Base-by-base conservation (phyloP, 805 yeast species). In the Candida endomychidarum region DNA sequence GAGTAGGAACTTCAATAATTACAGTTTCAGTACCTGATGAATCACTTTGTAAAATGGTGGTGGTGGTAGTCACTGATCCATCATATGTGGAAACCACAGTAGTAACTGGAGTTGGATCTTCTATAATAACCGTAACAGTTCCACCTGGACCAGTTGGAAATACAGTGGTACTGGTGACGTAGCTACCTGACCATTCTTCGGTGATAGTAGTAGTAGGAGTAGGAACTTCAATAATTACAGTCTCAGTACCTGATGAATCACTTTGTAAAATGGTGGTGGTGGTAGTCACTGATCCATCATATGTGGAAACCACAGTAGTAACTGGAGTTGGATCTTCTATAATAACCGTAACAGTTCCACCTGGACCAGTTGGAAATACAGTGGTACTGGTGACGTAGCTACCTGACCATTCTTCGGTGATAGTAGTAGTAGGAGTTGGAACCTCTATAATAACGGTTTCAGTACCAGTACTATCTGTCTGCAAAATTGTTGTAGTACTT, bases 121-220 rank as follows among this genome's bases (percentile, higher is more conserved):
- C 43, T 8, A 51, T 54, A 11, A 42, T 47, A 20, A 53, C 52
- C 2, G 58, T 54, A 32, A 35, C 50, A 10, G 60, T 57, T 51
- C 27, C 27, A 15, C 51, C 26, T 43, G 30, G 30, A 24, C 27
- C 27, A 27, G 18, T 27, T 14, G 19, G 19, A 11, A 5, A 14
- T 5, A 16, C 26, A 4, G 60, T 57, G 8, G 30, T 24, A 4
- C 45, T 40, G 12, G 56, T 48, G 2, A 50, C 24, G 2, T 36
- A 40, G 17, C 35, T 15, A 32, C 48, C 49, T 5, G 46, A 35
- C 28, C 49, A 43, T 23, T 43, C 44, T 12, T 31, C 31, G 17
- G 47, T 45, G 3, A 53, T 49, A 11, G 43, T 46, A 7, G 47
- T 41, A 12, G 50, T 43, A 7, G 45, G 36, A 10, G 55, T 49